Conservation (phyloP, 208 protist genomes). For the Zelonia costaricensis region DNA sequence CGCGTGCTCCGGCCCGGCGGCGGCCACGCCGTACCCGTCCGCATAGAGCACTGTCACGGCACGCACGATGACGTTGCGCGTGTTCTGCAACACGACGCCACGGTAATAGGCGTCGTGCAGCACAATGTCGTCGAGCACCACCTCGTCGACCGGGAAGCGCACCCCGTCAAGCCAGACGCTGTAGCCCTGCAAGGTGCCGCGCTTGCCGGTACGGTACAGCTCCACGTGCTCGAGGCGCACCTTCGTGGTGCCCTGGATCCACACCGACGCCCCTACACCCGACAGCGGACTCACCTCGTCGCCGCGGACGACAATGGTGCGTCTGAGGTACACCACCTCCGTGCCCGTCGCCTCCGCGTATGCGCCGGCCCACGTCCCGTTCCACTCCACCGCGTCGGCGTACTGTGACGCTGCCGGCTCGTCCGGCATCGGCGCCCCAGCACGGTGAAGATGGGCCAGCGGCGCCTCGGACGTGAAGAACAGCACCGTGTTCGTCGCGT, state of each 20-base stretch:
- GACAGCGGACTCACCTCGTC: constrained; percentile 29
- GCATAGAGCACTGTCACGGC: constrained; percentile 17
- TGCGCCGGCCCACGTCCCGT: not conserved
- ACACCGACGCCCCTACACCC: constrained; percentile 29
- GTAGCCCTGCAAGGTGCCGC: constrained; percentile 27
- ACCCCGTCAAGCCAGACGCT: constrained; percentile 28
- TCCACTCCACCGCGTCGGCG: not conserved
- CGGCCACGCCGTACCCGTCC: constrained; percentile 35
- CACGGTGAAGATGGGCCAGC: constrained; percentile 42
- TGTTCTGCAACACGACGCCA: constrained; percentile 34
- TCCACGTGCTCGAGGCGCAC: constrained; percentile 34
- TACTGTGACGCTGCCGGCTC: not conserved
- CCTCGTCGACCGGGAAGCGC: constrained; percentile 7
- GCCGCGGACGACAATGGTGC: constrained; percentile 61
- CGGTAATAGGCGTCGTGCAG: constrained; percentile 43
- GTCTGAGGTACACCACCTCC: constrained; percentile 49
- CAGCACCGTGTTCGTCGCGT: constrained; percentile 29
- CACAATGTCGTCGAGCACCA: constrained; percentile 26
- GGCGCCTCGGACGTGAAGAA: constrained; percentile 23
- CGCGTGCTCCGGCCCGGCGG: constrained; percentile 29
- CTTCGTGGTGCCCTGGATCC: constrained; percentile 9
- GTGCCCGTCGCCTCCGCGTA: constrained; percentile 15
- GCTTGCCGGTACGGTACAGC: constrained; percentile 43
- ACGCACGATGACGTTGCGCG: constrained; percentile 24
- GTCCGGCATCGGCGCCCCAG: too few relatives aligned